phyloP scores from a whole-genome alignment of 441 rosid species.

The Cnidoscolus chayamansa region DNA sequence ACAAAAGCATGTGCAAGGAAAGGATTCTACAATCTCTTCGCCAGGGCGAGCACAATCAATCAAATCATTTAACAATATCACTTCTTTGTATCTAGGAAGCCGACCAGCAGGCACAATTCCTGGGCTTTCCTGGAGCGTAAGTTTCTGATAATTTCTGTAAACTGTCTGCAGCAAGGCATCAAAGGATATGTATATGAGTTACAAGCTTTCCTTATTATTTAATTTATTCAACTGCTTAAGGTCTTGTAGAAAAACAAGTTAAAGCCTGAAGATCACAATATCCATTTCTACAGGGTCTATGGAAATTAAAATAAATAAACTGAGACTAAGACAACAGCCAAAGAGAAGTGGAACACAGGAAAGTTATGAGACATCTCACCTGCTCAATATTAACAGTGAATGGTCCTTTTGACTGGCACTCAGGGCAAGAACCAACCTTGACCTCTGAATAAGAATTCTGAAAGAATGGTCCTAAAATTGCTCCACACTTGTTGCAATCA shows the following conservation, averaged over 20 bases:
- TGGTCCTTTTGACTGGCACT: conserved; percentile 96
- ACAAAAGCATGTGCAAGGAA: conserved; percentile 18
- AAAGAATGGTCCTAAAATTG: conserved; percentile 86
- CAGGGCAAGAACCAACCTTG: conserved; percentile 97
- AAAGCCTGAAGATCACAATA: neutral
- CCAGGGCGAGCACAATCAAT: conserved; percentile 98
- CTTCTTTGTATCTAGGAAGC: conserved; percentile 99
- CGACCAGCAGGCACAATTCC: conserved; percentile 99
- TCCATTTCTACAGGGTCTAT: neutral
- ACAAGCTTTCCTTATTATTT: neutral
- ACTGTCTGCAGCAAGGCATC: conserved; percentile 60
- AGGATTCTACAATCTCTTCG: conserved; percentile 75
- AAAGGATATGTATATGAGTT: conserved; percentile 6
- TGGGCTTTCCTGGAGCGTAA: conserved; percentile 97
- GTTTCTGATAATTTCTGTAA: conserved; percentile 95
- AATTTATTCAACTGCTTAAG: neutral
- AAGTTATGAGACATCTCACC: conserved; percentile 39
- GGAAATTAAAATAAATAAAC: neutral
- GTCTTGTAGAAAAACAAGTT: neutral
- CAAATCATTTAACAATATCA: conserved; percentile 84
- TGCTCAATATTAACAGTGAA: conserved; percentile 93
- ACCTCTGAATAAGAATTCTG: conserved; percentile 98
- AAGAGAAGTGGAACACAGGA: conserved; percentile 6
- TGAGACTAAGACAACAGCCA: conserved; percentile 5
- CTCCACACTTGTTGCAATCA: conserved; percentile 96